Conservation (phyloP, 768 basidiomycete genomes). For the Lactarius akahatsu region DNA sequence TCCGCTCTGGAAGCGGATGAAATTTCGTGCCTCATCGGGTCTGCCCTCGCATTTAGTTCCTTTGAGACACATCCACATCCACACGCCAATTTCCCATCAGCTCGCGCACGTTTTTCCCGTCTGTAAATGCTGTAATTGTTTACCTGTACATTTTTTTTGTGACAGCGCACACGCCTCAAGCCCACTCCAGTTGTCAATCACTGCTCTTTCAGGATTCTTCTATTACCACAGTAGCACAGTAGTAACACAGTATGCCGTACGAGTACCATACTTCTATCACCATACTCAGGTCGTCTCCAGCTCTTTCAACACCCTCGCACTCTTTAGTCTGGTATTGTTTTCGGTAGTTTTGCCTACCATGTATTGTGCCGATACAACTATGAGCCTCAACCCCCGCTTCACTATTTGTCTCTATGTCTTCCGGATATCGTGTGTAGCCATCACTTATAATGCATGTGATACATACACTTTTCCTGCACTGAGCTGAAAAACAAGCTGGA, state of each 20-base stretch:
- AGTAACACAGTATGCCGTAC: conserved; percentile 12
- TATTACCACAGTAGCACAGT: conserved; percentile 22
- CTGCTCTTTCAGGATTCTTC: conserved; percentile 16
- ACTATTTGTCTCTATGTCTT: not conserved
- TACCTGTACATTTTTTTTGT: conserved; percentile 18
- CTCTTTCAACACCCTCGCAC: conserved; percentile 3
- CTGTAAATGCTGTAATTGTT: conserved; percentile 22
- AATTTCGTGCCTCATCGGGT: conserved; percentile 1
- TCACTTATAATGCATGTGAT: too few relatives aligned
- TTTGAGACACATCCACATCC: conserved; percentile 7
- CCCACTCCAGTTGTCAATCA: conserved; percentile 12
- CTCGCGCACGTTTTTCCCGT: not conserved
- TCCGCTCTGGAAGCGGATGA: conserved; percentile 27
- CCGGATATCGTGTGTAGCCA: too few relatives aligned
- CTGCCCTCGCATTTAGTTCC: conserved; percentile 7
- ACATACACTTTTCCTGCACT: too few relatives aligned
- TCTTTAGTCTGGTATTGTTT: conserved; percentile 2
- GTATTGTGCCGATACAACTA: conserved; percentile 18
- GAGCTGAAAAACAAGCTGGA: too few relatives aligned
- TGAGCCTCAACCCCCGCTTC: not conserved
- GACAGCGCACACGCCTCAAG: conserved; percentile 1
- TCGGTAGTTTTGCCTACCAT: conserved; percentile 2
- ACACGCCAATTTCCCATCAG: conserved; percentile 14
- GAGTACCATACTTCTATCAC: conserved; percentile 4
- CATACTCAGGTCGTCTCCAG: conserved; percentile 7